Evolutionary conservation across 2,329 filamentous ascomycete species (phyloP).

Genomic region (Alternaria infectoria): DNA sequence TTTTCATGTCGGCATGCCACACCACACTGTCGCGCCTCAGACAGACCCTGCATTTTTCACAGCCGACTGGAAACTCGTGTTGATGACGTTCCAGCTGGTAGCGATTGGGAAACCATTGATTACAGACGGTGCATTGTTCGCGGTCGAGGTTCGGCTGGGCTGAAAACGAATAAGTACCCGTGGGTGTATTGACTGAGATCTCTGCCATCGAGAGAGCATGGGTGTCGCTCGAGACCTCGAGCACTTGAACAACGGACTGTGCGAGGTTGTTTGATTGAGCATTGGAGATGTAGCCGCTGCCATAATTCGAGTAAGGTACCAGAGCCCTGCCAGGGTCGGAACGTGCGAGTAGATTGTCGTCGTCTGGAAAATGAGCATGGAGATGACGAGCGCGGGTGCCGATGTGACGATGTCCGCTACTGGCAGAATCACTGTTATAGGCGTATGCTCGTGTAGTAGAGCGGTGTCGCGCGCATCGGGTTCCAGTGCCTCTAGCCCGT

Average conservation of each 20-base stretch:
- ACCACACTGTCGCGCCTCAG: conserved; percentile 21
- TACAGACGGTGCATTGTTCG: conserved; percentile 25
- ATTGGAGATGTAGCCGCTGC: not conserved
- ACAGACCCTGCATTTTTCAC: conserved; percentile 25
- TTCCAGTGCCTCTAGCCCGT: conserved; percentile 16
- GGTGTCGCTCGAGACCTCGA: conserved; percentile 12
- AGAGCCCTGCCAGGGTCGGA: not conserved
- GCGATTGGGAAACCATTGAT: conserved; percentile 22
- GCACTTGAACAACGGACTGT: conserved; percentile 11
- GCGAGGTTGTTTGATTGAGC: not conserved
- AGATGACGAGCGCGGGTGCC: not conserved
- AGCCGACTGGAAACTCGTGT: conserved; percentile 20
- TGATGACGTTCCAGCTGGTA: conserved; percentile 14
- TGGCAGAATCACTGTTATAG: conserved; percentile 11
- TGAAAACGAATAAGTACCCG: conserved; percentile 17
- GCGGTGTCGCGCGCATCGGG: conserved; percentile 16
- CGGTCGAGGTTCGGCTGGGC: conserved; percentile 29
- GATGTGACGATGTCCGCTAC: conserved; percentile 7
- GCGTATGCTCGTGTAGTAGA: not conserved
- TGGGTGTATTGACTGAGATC: conserved; percentile 8
- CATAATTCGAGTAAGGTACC: not conserved
- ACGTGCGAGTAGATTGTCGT: not conserved
- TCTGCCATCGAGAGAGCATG: conserved; percentile 23
- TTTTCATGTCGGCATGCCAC: conserved; percentile 19
- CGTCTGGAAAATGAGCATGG: not conserved